phyloP scores from a whole-genome alignment of 805 yeast species.

The Ogataea populi-albae region DNA sequence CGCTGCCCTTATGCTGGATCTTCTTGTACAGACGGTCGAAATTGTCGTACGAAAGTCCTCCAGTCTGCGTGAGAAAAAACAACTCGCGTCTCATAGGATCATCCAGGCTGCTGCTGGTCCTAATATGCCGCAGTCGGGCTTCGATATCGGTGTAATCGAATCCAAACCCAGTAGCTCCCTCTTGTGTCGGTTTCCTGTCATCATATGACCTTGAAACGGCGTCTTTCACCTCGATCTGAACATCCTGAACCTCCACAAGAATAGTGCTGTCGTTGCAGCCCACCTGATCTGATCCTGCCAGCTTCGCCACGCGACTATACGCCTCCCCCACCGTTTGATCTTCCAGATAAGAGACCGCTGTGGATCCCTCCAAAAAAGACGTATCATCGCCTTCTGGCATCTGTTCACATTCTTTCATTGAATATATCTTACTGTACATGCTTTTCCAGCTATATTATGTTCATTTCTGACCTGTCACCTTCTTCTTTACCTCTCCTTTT shows the following conservation, averaged over 20 bases:
- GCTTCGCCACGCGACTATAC: too few species aligned
- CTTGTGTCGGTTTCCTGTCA: too few species aligned
- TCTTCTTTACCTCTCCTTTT: too few species aligned
- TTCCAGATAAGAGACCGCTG: too few species aligned
- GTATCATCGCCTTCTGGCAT: too few species aligned
- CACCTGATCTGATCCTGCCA: too few species aligned
- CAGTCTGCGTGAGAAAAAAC: slow-evolving; percentile 17
- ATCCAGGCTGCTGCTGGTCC: slow-evolving; percentile 6
- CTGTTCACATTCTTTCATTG: too few species aligned
- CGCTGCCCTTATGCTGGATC: slow-evolving; percentile 7
- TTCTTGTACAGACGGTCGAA: slow-evolving; percentile 15
- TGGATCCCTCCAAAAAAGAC: too few species aligned
- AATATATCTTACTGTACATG: too few species aligned
- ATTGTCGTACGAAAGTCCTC: slow-evolving; percentile 17
- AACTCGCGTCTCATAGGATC: slow-evolving; percentile 16
- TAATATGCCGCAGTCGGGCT: slow-evolving; percentile 2
- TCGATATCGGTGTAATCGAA: slow-evolving; percentile 8
- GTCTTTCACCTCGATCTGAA: slow-evolving; percentile 1
- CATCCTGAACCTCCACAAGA: slow-evolving; percentile 2
- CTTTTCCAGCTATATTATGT: too few species aligned
- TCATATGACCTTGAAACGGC: neutral
- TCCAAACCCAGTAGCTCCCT: slow-evolving; percentile 4
- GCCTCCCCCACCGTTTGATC: too few species aligned
- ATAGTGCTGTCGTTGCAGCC: neutral
- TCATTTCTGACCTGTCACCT: too few species aligned